phyloP scores from a whole-genome alignment of 2,329 filamentous ascomycete species.

The Macrophomina tecta region DNA sequence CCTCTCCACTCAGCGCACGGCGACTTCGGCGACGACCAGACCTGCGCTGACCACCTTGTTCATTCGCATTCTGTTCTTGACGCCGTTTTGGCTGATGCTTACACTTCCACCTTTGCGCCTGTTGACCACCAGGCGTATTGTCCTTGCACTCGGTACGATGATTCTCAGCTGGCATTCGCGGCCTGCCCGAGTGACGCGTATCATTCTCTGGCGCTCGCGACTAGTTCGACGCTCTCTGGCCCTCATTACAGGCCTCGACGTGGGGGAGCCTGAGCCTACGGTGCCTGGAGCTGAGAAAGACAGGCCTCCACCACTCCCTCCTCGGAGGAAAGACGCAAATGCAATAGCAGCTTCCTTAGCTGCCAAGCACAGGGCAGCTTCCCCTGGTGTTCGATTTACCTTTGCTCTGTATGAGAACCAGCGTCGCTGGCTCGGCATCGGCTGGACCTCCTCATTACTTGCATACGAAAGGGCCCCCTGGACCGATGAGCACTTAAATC shows the following conservation, averaged over 20 bases:
- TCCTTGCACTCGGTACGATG: slow-evolving; percentile 85
- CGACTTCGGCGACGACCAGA: slow-evolving; percentile 87
- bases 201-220: slow-evolving; percentile 88
- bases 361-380: slow-evolving; percentile 50
- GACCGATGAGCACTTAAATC: slow-evolving; percentile 94
- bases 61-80: slow-evolving; percentile 84
- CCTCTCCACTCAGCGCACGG: slow-evolving; percentile 85
- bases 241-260: slow-evolving; percentile 80
- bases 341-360: slow-evolving; percentile 54
- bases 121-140: slow-evolving; percentile 83
- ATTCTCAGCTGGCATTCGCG: slow-evolving; percentile 91
- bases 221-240: slow-evolving; percentile 72
- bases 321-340: slow-evolving; percentile 53
- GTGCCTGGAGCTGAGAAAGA: slow-evolving; percentile 32
- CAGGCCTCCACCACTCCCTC: slow-evolving; percentile 45
- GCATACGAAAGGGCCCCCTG: slow-evolving; percentile 88
- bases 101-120: slow-evolving; percentile 83
- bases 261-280: slow-evolving; percentile 55
- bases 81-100: slow-evolving; percentile 84
- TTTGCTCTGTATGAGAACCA: slow-evolving; percentile 98
- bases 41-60: slow-evolving; percentile 90
- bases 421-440: slow-evolving; percentile 89
- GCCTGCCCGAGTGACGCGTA: slow-evolving; percentile 81
- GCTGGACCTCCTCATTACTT: slow-evolving; percentile 91
- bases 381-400: slow-evolving; percentile 89